Percentiles rank a stretch among this genome's conserved stretches.
Evolutionary conservation across 1,284 basidiomycete genomes (phyloP).

Genomic region (Golubevia sp.): DNA sequence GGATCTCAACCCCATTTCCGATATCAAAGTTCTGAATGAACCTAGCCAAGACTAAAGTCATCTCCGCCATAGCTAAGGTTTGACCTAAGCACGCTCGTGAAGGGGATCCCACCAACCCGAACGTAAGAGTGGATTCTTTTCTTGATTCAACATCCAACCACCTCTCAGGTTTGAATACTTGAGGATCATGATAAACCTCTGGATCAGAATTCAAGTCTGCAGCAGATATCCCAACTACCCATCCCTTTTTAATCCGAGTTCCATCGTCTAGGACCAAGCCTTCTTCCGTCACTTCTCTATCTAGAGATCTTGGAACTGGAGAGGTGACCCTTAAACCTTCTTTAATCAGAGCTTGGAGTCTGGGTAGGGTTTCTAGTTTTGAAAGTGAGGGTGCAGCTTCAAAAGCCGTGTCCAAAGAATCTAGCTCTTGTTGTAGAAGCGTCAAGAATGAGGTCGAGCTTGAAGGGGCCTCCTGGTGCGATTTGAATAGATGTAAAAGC

Average conservation of each 20-base stretch:
- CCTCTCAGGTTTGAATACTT: no score
- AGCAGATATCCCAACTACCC: background rate
- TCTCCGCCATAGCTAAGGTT: no score
- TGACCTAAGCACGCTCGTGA: no score
- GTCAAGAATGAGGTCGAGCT: background rate
- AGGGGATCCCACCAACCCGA: no score
- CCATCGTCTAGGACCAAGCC: slow-evolving; percentile 1
- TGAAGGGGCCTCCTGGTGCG: background rate
- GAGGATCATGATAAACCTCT: no score
- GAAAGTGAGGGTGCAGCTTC: background rate
- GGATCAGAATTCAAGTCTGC: no score
- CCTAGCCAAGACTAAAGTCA: no score
- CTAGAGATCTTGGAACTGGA: slow-evolving; percentile 2
- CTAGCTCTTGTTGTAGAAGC: background rate
- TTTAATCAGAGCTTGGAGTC: background rate
- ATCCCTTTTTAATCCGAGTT: background rate
- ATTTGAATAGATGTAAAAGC: background rate
- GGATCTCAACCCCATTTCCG: no score
- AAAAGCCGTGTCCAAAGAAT: background rate
- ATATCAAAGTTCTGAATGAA: no score
- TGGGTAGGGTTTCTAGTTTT: no score
- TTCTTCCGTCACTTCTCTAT: background rate
- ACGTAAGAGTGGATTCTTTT: no score
- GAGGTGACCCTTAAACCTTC: background rate
- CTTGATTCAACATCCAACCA: no score